Evolutionary conservation across 2,329 filamentous ascomycete genomes (phyloP).

Genomic region (Xylogone sp.): DNA sequence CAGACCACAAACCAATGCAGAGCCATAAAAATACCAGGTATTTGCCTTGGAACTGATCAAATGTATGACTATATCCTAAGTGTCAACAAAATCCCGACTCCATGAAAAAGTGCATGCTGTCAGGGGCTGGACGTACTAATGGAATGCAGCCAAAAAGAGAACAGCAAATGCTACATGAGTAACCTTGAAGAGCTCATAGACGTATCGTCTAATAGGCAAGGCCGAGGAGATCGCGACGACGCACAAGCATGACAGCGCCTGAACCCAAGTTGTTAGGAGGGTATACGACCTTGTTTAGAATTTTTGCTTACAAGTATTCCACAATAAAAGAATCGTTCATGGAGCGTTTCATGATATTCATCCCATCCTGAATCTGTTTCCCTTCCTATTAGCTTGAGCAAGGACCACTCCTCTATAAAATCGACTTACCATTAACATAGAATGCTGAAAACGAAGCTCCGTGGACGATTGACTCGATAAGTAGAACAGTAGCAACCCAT

Average conservation of each 20-base stretch:
- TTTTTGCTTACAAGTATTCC: neutral
- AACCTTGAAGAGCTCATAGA: too few relatives aligned
- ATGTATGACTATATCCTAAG: slow-evolving; percentile 39
- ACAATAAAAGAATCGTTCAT: slow-evolving; percentile 17
- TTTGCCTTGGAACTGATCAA: slow-evolving; percentile 42
- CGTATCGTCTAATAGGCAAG: too few relatives aligned
- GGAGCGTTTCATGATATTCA: slow-evolving; percentile 37
- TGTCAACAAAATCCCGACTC: slow-evolving; percentile 24
- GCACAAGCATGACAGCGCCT: too few relatives aligned
- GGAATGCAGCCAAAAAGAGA: too few relatives aligned
- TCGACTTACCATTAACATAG: slow-evolving; percentile 34
- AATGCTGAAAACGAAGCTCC: slow-evolving; percentile 51
- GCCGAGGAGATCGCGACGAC: too few relatives aligned
- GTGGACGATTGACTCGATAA: slow-evolving; percentile 58
- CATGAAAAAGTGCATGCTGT: slow-evolving; percentile 31
- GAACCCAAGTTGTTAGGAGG: too few relatives aligned
- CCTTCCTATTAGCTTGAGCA: neutral
- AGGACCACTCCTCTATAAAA: too few relatives aligned
- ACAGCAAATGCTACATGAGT: too few relatives aligned
- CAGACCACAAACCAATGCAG: slow-evolving; percentile 40
- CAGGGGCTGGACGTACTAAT: too few relatives aligned
- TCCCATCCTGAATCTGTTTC: slow-evolving; percentile 19
- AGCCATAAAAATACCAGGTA: slow-evolving; percentile 41
- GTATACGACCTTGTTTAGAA: slow-evolving; percentile 21
- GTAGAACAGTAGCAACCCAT: slow-evolving; percentile 59